Evolutionary conservation across 2,329 filamentous ascomycete species (phyloP), one percentile per base, ranked within the genome.

Genomic region (Exophiala dermatitidis): DNA sequence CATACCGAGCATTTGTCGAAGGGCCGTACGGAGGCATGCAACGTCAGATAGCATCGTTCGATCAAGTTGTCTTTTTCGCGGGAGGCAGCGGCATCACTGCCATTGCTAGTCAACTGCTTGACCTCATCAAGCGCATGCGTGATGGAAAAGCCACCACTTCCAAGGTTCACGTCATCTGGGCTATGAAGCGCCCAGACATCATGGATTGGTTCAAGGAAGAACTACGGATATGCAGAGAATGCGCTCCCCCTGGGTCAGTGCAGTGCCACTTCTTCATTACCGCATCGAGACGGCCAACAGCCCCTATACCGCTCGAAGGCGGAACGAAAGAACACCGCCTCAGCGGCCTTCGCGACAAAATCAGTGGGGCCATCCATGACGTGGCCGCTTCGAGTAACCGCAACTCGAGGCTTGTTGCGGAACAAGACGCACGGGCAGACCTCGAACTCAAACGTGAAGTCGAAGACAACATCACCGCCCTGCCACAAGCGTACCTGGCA

Each of bases 181-280:
- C 90, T 3, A 75, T 96, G 61, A 95, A 93, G 71, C 82, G 87
- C 52, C 83, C 93, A 9, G 91, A 96, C 69, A 88, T 89, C 1
- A 89, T 97, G 83, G 89, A 96, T 67, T 97, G 91, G 91, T 97
- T 96, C 77, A 87, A 88, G 60, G 90, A 96, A 71, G 91, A 96
- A 69, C 77, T 96, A 54, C 82, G 90, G 45, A 95, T 96, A 64
- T 95, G 91, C 71, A 82, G 89, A 63, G 88, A 96, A 69, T 85
- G 83, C 46, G 90, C 91, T 6, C 91, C 91, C 1, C 86, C 88
- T 0, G 88, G 93, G 66, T 86, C 87, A 31, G 87, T 96, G 5
- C 88, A 87, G 28, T 96, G 90, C 74, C 90, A 95, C 68, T 96
- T 96, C 75, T 96, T 89, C 71, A 87, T 96, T 61, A 97, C 91